A percentile compares a stretch with the other conserved stretches of the same genome.
Evolutionary conservation across 2,329 filamentous ascomycete genomes (phyloP).

Genomic region (Exophiala sp.): DNA sequence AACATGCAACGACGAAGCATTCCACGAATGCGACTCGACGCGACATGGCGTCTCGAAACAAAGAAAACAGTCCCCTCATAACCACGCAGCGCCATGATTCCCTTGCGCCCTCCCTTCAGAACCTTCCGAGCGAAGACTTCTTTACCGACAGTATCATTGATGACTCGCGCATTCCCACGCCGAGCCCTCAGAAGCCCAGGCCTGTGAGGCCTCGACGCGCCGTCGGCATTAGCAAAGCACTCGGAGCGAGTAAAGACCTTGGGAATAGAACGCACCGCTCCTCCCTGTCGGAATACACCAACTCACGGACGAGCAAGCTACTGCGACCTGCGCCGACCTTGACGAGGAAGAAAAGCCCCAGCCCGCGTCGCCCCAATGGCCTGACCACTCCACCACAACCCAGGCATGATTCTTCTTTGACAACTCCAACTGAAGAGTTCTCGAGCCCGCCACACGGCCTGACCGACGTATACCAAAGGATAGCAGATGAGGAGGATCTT

Average conservation of each 20-base stretch:
- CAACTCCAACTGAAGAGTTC: conserved; percentile 34
- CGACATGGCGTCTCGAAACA: conserved; percentile 24
- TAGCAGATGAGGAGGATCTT: conserved; percentile 38
- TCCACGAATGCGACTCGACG: conserved; percentile 17
- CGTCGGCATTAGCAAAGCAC: conserved; percentile 37
- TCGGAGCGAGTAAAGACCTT: conserved; percentile 40
- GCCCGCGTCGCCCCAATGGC: conserved; percentile 18
- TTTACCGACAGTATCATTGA: conserved; percentile 30
- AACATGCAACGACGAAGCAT: conserved; percentile 11
- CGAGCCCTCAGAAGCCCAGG: conserved; percentile 16
- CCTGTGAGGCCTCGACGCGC: conserved; percentile 31
- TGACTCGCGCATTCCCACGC: conserved; percentile 25
- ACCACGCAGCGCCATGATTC: conserved; percentile 14
- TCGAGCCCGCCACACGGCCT: conserved; percentile 38
- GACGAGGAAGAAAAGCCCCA: conserved; percentile 33
- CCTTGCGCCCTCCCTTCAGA: conserved; percentile 6
- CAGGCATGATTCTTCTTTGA: conserved; percentile 16
- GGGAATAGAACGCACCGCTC: conserved; percentile 28
- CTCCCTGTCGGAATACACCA: conserved; percentile 21
- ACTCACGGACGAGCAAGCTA: conserved; percentile 12
- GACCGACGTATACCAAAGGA: conserved; percentile 38
- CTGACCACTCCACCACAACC: conserved; percentile 26
- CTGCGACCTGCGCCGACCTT: conserved; percentile 14
- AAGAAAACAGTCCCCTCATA: conserved; percentile 25
- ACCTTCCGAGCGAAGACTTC: conserved; percentile 25